These are phyloP conservation scores for Fusarium torreyae DNA, from an alignment of 2,329 filamentous ascomycete species.

Conservation along the genomic window DNA sequence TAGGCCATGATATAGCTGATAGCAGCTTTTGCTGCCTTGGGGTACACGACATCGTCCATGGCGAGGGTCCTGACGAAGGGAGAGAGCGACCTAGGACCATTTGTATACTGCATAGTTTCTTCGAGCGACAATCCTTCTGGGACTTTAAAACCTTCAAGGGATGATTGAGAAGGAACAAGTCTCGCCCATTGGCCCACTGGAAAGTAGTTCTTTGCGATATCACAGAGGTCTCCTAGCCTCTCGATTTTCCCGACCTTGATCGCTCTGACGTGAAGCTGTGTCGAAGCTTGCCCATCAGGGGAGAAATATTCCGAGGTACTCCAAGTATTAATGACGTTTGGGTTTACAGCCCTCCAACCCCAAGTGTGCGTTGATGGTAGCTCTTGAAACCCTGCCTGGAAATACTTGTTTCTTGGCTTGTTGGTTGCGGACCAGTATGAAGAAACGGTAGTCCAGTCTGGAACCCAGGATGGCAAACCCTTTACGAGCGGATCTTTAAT, in stretches of 20 bases:
- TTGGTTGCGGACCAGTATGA: background rate
- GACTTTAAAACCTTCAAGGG: background rate
- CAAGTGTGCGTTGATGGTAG: background rate
- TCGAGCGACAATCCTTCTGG: too few relatives aligned
- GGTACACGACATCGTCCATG: background rate
- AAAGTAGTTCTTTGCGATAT: background rate
- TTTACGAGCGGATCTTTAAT: background rate
- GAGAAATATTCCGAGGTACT: background rate
- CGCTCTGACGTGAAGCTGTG: background rate
- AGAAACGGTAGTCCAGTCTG: background rate
- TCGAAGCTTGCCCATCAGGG: background rate
- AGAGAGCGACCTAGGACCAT: background rate
- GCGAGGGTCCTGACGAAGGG: background rate
- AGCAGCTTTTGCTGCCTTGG: background rate
- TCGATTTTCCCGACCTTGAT: background rate
- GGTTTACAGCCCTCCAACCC: background rate
- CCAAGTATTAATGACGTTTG: background rate
- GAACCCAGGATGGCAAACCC: background rate
- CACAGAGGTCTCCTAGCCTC: background rate
- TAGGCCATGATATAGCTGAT: background rate
- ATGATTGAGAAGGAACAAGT: background rate
- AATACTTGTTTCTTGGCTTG: background rate
- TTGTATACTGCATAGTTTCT: too few relatives aligned
- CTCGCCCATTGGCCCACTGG: background rate
- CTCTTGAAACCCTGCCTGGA: background rate